These are phyloP conservation scores for Colletotrichum tofieldiae DNA, from an alignment of 2,329 filamentous ascomycete species.

Conservation along the genomic window DNA sequence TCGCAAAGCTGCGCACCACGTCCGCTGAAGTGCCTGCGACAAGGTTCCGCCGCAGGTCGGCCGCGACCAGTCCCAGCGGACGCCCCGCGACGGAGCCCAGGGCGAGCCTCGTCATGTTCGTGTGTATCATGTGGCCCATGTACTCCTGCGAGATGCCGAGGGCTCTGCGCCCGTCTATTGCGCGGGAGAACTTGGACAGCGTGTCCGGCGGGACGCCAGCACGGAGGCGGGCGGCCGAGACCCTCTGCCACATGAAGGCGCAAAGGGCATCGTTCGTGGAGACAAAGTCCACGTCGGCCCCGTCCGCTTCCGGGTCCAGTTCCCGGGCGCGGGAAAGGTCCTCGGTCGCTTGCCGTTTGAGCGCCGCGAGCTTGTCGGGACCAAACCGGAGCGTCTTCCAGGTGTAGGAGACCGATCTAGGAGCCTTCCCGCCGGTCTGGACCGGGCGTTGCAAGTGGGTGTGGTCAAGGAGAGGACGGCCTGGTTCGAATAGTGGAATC, in stretches of 20 bases:
- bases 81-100: conserved; percentile 46
- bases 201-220: conserved; percentile 39
- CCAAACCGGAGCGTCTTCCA: too few relatives aligned
- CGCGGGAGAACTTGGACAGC: conserved; percentile 48
- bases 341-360: too few relatives aligned
- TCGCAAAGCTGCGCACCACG: conserved; percentile 50
- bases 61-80: conserved; percentile 45
- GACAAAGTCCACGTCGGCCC: conserved; percentile 44
- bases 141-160: conserved; percentile 48
- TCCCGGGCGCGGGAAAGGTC: too few relatives aligned
- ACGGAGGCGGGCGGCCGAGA: conserved; percentile 47
- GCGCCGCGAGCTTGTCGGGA: background rate
- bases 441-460: background rate
- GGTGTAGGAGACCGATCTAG: too few relatives aligned
- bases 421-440: too few relatives aligned
- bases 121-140: conserved; percentile 50
- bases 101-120: conserved; percentile 43
- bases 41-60: conserved; percentile 46
- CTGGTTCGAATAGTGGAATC: background rate
- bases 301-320: background rate
- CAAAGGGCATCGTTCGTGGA: conserved; percentile 51
- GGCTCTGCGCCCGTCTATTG: conserved; percentile 48
- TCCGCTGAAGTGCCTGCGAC: conserved; percentile 46
- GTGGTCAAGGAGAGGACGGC: background rate
- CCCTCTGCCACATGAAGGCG: conserved; percentile 53